These are phyloP conservation scores for Rutstroemia sp. DNA, from an alignment of 2,329 filamentous ascomycete genomes.

Conservation along the genomic window DNA sequence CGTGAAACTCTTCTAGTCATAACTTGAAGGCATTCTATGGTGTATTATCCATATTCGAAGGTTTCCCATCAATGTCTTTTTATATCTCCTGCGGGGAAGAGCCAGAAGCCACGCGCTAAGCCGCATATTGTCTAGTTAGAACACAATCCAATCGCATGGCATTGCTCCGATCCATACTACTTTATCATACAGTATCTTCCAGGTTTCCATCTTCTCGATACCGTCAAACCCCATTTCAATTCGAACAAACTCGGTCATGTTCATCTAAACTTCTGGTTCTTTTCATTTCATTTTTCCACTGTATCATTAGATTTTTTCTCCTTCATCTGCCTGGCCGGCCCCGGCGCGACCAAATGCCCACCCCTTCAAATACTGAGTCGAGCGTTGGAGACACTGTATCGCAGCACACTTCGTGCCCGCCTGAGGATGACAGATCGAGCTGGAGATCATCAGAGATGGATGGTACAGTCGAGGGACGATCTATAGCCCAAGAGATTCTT, in stretches of 20 bases:
- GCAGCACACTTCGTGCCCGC: slow-evolving; percentile 35
- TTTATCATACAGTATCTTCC: slow-evolving; percentile 11
- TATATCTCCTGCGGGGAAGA: slow-evolving; percentile 6
- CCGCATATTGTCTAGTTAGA: background rate
- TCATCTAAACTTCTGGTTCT: slow-evolving; percentile 20
- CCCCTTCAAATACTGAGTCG: slow-evolving; percentile 23
- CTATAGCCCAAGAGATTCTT: slow-evolving; percentile 22
- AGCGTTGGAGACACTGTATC: slow-evolving; percentile 20
- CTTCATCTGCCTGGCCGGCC: slow-evolving; percentile 23
- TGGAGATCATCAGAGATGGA: slow-evolving; percentile 31
- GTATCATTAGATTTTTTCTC: slow-evolving; percentile 25
- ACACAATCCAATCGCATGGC: slow-evolving; percentile 3
- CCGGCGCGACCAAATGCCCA: slow-evolving; percentile 30
- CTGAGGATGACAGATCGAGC: slow-evolving; percentile 32
- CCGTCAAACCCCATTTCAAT: slow-evolving; percentile 14
- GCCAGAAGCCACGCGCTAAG: background rate
- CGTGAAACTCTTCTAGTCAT: too few species aligned
- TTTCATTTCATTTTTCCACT: slow-evolving; percentile 21
- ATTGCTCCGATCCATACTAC: slow-evolving; percentile 11
- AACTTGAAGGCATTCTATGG: too few species aligned
- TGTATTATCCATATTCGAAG: too few species aligned
- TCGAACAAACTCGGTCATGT: slow-evolving; percentile 17
- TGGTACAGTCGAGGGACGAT: slow-evolving; percentile 23
- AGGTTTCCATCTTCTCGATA: slow-evolving; percentile 10
- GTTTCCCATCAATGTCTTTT: background rate